These are phyloP conservation scores for Aspergillus neotritici DNA, from an alignment of 2,329 filamentous ascomycete genomes.

Conservation along the genomic window DNA sequence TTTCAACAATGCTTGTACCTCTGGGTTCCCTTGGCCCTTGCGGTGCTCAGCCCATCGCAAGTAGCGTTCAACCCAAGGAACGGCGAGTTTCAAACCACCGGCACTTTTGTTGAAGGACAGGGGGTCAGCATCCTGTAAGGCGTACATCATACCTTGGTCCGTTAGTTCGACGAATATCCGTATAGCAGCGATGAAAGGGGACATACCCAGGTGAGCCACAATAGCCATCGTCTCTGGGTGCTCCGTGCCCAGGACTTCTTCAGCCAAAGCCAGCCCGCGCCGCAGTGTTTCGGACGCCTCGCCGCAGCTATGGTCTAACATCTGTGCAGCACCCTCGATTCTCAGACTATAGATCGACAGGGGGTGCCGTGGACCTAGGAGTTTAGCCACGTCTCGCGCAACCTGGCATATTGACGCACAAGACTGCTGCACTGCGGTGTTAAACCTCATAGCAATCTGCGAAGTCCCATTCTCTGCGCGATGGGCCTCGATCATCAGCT, in stretches of 20 bases:
- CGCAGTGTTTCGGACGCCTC: constrained; percentile 26
- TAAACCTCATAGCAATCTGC: constrained; percentile 8
- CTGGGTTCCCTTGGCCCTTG: constrained; percentile 17
- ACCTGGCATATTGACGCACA: constrained; percentile 12
- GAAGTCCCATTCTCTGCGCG: constrained; percentile 6
- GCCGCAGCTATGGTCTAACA: constrained; percentile 14
- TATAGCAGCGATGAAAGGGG: too few relatives aligned
- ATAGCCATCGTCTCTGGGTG: constrained; percentile 24
- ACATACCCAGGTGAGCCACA: constrained; percentile 21
- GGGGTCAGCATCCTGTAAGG: constrained; percentile 9
- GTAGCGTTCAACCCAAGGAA: constrained; percentile 27
- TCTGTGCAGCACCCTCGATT: constrained; percentile 18
- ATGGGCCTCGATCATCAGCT: constrained; percentile 20
- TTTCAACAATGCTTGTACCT: constrained; percentile 18
- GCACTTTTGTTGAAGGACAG: not conserved
- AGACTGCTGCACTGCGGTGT: constrained; percentile 13
- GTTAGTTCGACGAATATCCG: too few relatives aligned
- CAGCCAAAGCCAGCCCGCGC: constrained; percentile 23
- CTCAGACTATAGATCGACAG: constrained; percentile 21
- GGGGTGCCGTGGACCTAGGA: constrained; percentile 19
- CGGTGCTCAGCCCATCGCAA: constrained; percentile 22
- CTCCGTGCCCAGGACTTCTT: constrained; percentile 22
- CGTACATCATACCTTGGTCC: constrained; percentile 18
- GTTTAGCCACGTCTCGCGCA: constrained; percentile 16
- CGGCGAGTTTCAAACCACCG: constrained; percentile 13